phyloP scores from a whole-genome alignment of 495 filamentous ascomycete species.

The Penicillium malachiteum region DNA sequence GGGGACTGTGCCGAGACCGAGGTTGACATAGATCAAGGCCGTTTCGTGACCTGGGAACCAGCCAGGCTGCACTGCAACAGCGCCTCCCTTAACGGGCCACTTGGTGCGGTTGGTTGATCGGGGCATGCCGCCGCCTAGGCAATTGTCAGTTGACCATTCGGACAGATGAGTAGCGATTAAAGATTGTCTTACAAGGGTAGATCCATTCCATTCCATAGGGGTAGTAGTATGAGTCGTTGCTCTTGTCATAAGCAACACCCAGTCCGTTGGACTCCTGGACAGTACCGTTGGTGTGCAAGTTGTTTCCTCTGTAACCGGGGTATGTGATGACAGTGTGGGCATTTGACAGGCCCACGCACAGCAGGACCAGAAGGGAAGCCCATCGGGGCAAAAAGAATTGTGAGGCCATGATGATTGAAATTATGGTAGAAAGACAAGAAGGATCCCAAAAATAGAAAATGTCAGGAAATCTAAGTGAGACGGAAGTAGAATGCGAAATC shows the following conservation, averaged over 20 bases:
- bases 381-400: conserved; percentile 47
- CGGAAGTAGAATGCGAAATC: not conserved
- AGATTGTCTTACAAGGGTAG: conserved; percentile 79
- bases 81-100: conserved; percentile 87
- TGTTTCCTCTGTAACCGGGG: conserved; percentile 93
- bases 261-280: conserved; percentile 44
- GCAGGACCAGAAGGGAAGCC: conserved; percentile 48
- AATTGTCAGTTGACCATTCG: conserved; percentile 6
- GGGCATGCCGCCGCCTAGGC: conserved; percentile 78
- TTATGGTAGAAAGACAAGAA: conserved; percentile 7
- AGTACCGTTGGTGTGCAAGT: conserved; percentile 73
- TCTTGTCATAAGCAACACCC: conserved; percentile 36
- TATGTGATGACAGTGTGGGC: conserved; percentile 92
- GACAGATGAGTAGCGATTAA: not conserved
- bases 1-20: conserved; percentile 81
- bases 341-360: conserved; percentile 52
- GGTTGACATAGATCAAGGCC: conserved; percentile 89
- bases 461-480: no score
- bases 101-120: conserved; percentile 80
- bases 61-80: conserved; percentile 82
- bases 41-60: conserved; percentile 92
- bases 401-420: conserved; percentile 26
- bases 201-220: conserved; percentile 98
- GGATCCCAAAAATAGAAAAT: no score
- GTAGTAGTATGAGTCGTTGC: conserved; percentile 48